Base-by-base conservation (phyloP, 352 stramenopile genomes). In the Peronospora belbahrii region DNA sequence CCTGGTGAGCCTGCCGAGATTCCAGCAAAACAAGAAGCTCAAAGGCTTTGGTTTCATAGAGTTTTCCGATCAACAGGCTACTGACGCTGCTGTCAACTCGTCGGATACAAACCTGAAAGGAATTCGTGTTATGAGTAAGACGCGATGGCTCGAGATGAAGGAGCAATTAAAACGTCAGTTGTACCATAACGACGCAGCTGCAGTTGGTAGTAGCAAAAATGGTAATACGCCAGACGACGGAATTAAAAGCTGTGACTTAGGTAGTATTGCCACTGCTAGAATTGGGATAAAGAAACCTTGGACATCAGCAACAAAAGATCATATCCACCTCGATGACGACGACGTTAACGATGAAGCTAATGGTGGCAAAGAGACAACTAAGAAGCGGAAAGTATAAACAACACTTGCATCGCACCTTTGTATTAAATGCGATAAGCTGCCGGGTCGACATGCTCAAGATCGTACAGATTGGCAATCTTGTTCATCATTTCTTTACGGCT, bases 21-120 rank as follows among this genome's bases (percentile, higher is more conserved):
- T 87, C 42, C 41, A 53, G 11, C 63, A 72, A n/a, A 84, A 52
- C 43, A 68, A 70, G 25, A 69, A 71, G 55, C 86, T 90, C 39
- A 90, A 90, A 50, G 78, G 78, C 6, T 90, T 90, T 66, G 78
- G 67, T 20, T 90, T 90, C n/a, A 70, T 88, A 17, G 78, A 90
- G 60, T 90, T 90, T 40, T 59, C 67, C 2, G 60, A 69, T 0
- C 42, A 42, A 23, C 62, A 60, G 11, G 42, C 62, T 4, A 67
- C 67, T 2, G 31, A 62, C 4, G 67, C 59, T 28, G 42, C 47
- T 32, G 67, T 59, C 2, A 49, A 19, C 1, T 37, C 45, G 8
- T 42, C 18, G 4, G 55, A 75, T 9, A 14, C 37, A 8, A 40
- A 62, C 24, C 39, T 83, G 14, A 38, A 38, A 0, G 69, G 67